Conservation (phyloP, 2,329 filamentous ascomycete species). For the Thielaviopsis musarum region DNA sequence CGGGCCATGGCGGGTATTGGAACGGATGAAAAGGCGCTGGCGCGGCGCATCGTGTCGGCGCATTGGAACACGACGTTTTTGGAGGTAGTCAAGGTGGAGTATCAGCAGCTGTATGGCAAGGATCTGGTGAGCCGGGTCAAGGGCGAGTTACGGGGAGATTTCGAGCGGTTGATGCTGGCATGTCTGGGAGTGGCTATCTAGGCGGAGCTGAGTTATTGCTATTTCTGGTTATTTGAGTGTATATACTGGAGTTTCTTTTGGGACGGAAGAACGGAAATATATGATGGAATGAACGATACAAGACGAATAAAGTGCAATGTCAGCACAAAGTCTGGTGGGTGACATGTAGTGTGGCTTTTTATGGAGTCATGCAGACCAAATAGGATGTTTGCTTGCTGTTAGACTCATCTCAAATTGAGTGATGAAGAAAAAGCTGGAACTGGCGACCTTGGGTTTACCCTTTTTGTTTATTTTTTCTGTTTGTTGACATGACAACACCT, state of each 20-base stretch:
- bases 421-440: too few species aligned
- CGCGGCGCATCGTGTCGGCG: conserved; percentile 57
- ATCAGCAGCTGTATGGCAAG: conserved; percentile 50
- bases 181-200: conserved; percentile 30
- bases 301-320: not conserved
- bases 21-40: conserved; percentile 68
- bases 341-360: too few species aligned
- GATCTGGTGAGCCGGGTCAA: conserved; percentile 54
- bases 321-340: too few species aligned
- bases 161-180: conserved; percentile 61
- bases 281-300: too few species aligned
- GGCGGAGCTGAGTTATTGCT: not conserved
- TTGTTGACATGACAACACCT: too few species aligned
- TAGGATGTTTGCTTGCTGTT: too few species aligned
- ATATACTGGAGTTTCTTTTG: not conserved
- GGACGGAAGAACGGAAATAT: too few species aligned
- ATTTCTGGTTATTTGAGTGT: not conserved
- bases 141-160: conserved; percentile 75
- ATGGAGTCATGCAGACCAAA: too few species aligned
- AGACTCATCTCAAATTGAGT: too few species aligned
- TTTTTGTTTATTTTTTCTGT: too few species aligned
- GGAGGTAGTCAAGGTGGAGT: conserved; percentile 63
- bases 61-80: conserved; percentile 72
- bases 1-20: conserved; percentile 73
- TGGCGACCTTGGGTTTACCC: too few species aligned